These are phyloP conservation scores for Globisporangium recalcitrans DNA, from an alignment of 352 stramenopile genomes.

Conservation along the genomic window DNA sequence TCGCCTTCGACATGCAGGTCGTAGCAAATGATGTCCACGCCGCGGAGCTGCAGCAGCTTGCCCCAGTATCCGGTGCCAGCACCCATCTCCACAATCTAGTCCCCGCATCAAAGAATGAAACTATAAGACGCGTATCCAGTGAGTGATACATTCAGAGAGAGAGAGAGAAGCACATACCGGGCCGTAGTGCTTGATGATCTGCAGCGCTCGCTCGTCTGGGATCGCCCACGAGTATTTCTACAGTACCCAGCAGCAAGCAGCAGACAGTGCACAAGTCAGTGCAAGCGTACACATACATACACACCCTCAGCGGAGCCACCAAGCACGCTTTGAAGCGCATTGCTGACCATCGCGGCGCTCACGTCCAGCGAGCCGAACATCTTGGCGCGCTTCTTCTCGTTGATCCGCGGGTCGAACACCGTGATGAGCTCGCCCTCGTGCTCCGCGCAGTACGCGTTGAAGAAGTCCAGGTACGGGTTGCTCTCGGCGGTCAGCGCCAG, in stretches of 20 bases:
- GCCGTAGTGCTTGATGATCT: constrained; percentile 89
- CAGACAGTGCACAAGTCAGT: not conserved
- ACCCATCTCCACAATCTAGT: constrained; percentile 86
- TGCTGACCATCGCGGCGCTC: constrained; percentile 70
- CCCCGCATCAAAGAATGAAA: too few relatives aligned
- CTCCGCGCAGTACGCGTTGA: constrained; percentile 54
- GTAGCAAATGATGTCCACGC: constrained; percentile 85
- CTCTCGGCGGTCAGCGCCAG: constrained; percentile 52
- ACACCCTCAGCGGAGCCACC: not conserved
- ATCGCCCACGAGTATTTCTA: constrained; percentile 92
- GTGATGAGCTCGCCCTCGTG: constrained; percentile 50
- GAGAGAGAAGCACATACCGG: too few relatives aligned
- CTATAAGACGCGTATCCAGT: not conserved
- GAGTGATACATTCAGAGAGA: not conserved
- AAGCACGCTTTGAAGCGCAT: not conserved
- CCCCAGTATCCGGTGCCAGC: constrained; percentile 90
- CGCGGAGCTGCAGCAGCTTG: constrained; percentile 61
- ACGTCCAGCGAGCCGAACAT: constrained; percentile 76
- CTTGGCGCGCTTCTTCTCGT: constrained; percentile 55
- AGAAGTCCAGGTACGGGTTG: constrained; percentile 85
- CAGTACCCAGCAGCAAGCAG: not conserved
- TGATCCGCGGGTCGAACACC: constrained; percentile 70
- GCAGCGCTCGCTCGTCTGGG: constrained; percentile 80
- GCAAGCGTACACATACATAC: not conserved
- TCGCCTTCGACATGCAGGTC: constrained; percentile 74